Evolutionary conservation across 805 yeast genomes (phyloP).

Genomic region (Lipomyces starkeyi): DNA sequence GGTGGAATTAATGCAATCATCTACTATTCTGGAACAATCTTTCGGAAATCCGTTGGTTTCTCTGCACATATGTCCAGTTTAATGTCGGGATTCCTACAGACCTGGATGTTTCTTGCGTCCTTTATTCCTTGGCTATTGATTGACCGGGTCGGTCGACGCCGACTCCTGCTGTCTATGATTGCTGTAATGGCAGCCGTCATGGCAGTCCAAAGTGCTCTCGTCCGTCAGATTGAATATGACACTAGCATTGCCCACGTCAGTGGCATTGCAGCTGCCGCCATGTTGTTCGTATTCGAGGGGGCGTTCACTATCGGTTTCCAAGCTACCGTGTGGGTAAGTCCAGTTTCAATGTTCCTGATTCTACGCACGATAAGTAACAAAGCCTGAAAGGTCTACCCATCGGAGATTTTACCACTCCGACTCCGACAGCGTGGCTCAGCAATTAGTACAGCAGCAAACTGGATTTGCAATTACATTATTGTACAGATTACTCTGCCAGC

Average conservation of each 20-base stretch:
- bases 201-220: conserved; percentile 28
- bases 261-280: conserved; percentile 29
- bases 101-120: conserved; percentile 51
- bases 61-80: conserved; percentile 16
- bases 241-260: conserved; percentile 12
- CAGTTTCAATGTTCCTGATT: neutral
- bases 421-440: conserved; percentile 24
- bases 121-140: conserved; percentile 64
- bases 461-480: conserved; percentile 19
- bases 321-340: conserved; percentile 25
- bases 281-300: conserved; percentile 28
- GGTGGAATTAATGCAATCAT: conserved; percentile 33
- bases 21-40: conserved; percentile 53
- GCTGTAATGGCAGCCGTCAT: conserved; percentile 18
- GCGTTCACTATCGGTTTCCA: conserved; percentile 32
- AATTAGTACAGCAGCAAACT: conserved; percentile 11
- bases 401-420: conserved; percentile 41
- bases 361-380: neutral
- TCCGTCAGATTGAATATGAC: conserved; percentile 26
- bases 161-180: conserved; percentile 31
- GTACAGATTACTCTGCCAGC: conserved; percentile 20
- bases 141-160: conserved; percentile 67
- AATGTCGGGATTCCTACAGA: conserved; percentile 27
- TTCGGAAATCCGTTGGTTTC: conserved; percentile 37
- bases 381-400: conserved; percentile 46